A percentile compares a stretch with the other conserved stretches of the same genome.
Evolutionary conservation across 768 basidiomycete genomes (phyloP).

Genomic region (Tremella mesenterica): DNA sequence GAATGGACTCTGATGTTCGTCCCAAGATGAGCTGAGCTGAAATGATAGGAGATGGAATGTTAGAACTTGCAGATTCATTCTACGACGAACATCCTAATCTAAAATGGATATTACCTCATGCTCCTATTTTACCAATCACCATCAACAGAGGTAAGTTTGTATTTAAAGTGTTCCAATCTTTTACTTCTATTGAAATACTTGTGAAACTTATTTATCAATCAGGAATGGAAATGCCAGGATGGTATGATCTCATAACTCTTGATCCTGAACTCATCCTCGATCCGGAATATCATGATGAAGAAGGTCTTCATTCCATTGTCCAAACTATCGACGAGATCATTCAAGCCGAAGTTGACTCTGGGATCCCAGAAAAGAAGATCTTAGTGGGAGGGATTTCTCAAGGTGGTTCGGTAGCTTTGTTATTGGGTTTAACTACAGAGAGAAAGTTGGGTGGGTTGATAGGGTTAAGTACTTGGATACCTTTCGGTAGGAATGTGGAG

Average conservation of each 20-base stretch:
- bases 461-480: conserved; percentile 71
- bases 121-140: conserved; percentile 60
- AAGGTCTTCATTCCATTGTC: conserved; percentile 62
- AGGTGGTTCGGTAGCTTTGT: conserved; percentile 66
- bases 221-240: conserved; percentile 51
- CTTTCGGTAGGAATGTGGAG: conserved; percentile 55
- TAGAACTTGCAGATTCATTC: no score
- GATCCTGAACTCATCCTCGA: conserved; percentile 40
- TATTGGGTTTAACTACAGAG: conserved; percentile 62
- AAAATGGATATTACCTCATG: conserved; percentile 84
- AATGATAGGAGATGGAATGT: no score
- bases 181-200: no score
- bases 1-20: no score
- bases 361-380: conserved; percentile 61
- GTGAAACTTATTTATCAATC: no score
- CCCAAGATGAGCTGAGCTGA: no score
- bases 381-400: conserved; percentile 85
- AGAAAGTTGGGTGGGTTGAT: conserved; percentile 63
- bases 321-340: conserved; percentile 61
- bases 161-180: no score
- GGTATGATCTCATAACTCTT: conserved; percentile 71
- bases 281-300: conserved; percentile 57
- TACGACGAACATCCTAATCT: no score
- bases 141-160: no score
- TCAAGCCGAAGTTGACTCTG: conserved; percentile 61